A percentile compares a stretch with the other conserved stretches of the same genome.
These are phyloP conservation scores for Globisporangium solare DNA, from an alignment of 352 stramenopile genomes.

Conservation along the genomic window DNA sequence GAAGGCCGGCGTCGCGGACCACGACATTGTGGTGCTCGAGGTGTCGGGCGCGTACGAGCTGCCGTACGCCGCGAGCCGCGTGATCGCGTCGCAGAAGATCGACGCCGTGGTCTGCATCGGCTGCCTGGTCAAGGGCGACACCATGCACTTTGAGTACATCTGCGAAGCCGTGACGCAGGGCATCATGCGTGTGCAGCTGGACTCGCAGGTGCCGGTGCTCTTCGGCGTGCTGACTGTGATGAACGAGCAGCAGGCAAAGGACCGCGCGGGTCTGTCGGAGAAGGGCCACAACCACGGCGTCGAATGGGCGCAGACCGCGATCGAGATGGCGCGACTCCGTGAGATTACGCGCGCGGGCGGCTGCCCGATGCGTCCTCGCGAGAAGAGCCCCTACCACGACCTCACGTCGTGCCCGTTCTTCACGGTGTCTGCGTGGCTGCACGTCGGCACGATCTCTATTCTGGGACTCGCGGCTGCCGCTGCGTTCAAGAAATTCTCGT, in stretches of 20 bases:
- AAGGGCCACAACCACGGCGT: slow-evolving; percentile 94
- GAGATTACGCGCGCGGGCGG: slow-evolving; percentile 49
- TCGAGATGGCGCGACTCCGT: slow-evolving; percentile 95
- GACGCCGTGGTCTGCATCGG: slow-evolving; percentile 96
- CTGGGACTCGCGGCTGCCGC: slow-evolving; percentile 43
- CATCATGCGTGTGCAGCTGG: slow-evolving; percentile 95
- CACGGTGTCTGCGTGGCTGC: slow-evolving; percentile 71
- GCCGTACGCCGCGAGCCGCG: slow-evolving; percentile 90
- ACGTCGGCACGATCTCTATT: slow-evolving; percentile 56
- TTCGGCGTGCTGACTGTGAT: slow-evolving; percentile 96
- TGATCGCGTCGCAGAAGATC: slow-evolving; percentile 90
- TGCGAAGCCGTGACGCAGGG: slow-evolving; percentile 93
- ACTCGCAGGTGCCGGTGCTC: slow-evolving; percentile 83
- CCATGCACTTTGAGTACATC: slow-evolving; percentile 99
- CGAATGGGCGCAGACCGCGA: slow-evolving; percentile 95
- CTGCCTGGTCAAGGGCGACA: slow-evolving; percentile 95
- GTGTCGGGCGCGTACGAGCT: slow-evolving; percentile 97
- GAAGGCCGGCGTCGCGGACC: slow-evolving; percentile 47
- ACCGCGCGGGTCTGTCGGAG: slow-evolving; percentile 77
- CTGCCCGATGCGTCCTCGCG: slow-evolving; percentile 63
- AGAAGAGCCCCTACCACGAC: slow-evolving; percentile 73
- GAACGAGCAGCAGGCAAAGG: slow-evolving; percentile 94
- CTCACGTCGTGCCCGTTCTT: slow-evolving; percentile 73
- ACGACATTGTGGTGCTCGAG: slow-evolving; percentile 66
- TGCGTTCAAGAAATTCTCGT: slow-evolving; percentile 55